Percentiles rank a stretch among this genome's conserved stretches.
Evolutionary conservation across 106 monocot species (phyloP).

Genomic region (Dendrobium catenatum): DNA sequence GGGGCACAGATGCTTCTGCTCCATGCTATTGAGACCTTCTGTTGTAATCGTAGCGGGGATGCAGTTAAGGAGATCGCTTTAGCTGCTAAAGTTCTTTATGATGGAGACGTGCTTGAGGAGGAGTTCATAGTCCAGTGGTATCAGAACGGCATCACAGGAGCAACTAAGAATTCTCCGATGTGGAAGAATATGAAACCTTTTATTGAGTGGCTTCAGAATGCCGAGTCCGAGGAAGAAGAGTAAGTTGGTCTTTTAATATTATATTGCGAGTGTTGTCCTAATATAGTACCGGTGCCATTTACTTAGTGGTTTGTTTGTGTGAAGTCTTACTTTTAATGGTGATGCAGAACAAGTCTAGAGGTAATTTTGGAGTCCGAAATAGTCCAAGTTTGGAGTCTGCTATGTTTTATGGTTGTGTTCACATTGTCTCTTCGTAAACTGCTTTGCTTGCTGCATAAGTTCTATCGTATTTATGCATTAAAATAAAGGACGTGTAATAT

Average conservation of each 20-base stretch:
- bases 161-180: conserved; percentile 20
- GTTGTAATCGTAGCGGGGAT: conserved; percentile 36
- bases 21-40: conserved; percentile 47
- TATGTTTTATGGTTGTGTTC: not conserved
- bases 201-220: conserved; percentile 83
- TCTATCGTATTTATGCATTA: too few relatives aligned
- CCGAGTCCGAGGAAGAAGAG: conserved; percentile 49
- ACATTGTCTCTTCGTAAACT: too few relatives aligned
- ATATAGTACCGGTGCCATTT: not conserved
- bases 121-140: conserved; percentile 68
- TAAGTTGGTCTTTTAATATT: not conserved
- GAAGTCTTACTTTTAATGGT: too few relatives aligned
- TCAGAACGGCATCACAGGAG: conserved; percentile 29
- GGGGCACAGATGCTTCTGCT: conserved; percentile 53
- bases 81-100: conserved; percentile 63
- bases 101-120: conserved; percentile 69
- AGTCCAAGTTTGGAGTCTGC: not conserved
- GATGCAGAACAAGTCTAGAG: too few relatives aligned
- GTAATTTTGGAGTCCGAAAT: not conserved
- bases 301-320: not conserved
- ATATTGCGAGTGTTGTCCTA: not conserved
- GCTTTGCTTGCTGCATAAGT: too few relatives aligned
- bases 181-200: conserved; percentile 82
- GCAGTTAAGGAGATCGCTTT: conserved; percentile 68
- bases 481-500: too few relatives aligned